Conservation (phyloP, 2,329 filamentous ascomycete genomes). For the Periconia sp. region DNA sequence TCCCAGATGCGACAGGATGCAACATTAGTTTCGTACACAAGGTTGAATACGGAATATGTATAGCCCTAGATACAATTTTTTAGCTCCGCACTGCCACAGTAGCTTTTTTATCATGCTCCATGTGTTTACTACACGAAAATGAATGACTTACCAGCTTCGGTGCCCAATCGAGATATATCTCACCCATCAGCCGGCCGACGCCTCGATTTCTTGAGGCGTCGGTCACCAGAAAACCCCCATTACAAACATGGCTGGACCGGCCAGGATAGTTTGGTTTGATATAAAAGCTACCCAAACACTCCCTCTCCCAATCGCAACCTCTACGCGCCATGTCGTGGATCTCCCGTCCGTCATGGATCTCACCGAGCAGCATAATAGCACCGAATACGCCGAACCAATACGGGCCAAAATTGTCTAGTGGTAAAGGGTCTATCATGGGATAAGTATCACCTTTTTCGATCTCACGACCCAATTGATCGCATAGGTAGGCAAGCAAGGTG, state of each 20-base stretch:
- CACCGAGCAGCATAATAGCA: conserved; percentile 82
- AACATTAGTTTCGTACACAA: conserved; percentile 92
- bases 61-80: conserved; percentile 62
- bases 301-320: conserved; percentile 70
- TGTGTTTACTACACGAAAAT: background rate
- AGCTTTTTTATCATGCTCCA: too few relatives aligned
- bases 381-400: conserved; percentile 94
- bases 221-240: conserved; percentile 58
- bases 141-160: conserved; percentile 47
- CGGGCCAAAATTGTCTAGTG: conserved; percentile 71
- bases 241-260: conserved; percentile 84
- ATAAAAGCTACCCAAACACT: conserved; percentile 88
- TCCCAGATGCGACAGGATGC: conserved; percentile 92
- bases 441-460: conserved; percentile 92
- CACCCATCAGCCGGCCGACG: conserved; percentile 55
- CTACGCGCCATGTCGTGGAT: conserved; percentile 48
- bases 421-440: conserved; percentile 78
- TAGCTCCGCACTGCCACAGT: background rate
- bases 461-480: conserved; percentile 82
- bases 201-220: conserved; percentile 51
- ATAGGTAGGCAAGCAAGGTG: conserved; percentile 74
- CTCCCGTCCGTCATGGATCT: conserved; percentile 60
- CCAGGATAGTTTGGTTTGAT: conserved; percentile 94
- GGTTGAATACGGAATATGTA: conserved; percentile 89
- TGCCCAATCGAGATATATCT: conserved; percentile 56